Base-by-base conservation (phyloP, 139 green algal species). In the Pedinophyceae sp. region DNA sequence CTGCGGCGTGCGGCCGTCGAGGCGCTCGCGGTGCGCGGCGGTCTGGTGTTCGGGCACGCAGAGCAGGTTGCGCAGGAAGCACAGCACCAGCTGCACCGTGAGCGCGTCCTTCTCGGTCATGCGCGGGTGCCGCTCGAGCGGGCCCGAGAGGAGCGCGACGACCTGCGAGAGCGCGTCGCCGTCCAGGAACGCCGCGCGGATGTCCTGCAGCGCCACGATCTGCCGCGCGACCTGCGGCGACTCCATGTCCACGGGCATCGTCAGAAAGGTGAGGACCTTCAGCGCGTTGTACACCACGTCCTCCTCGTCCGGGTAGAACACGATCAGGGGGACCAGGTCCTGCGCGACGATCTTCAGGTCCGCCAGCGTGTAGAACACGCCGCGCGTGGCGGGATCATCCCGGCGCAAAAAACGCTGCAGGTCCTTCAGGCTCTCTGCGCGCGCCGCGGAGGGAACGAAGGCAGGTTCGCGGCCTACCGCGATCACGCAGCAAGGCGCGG, bases 241-340 rank as follows among this genome's bases (percentile, higher is more conserved):
- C n/a, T 76, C 61, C 70, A 87, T 72, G 41, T 64, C 30, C 28
- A 62, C 48, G 23, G 87, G 87, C 77, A 96, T 85, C 2, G 82
- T 95, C 30, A 96, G 70, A 58, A 92, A 86, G 7, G 82, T 86
- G 3, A 83, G 53, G 24, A 97, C 80, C 66, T 94, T 95, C 56
- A 96, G 52, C 52, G 82, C 66, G 34, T 87, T 79, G 62, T 83
- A 80, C 2, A 84, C 71, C 2, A 92, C 41, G 13, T 90, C 80
- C 24, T 65, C 54, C 25, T 94, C 76, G 28, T 81, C 65, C 10
- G 82, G 63, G 56, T 92, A 86, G 1, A 66, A 73, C 1, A 70
- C 64, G 19, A 96, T 68, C 22, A 96, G 71, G 0, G 88, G 88
- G 5, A 94, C 67, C 23, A 96, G 65, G 61, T 95, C 74, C 0